Conservation (phyloP, 805 yeast species). For the Metschnikowia anglica region DNA sequence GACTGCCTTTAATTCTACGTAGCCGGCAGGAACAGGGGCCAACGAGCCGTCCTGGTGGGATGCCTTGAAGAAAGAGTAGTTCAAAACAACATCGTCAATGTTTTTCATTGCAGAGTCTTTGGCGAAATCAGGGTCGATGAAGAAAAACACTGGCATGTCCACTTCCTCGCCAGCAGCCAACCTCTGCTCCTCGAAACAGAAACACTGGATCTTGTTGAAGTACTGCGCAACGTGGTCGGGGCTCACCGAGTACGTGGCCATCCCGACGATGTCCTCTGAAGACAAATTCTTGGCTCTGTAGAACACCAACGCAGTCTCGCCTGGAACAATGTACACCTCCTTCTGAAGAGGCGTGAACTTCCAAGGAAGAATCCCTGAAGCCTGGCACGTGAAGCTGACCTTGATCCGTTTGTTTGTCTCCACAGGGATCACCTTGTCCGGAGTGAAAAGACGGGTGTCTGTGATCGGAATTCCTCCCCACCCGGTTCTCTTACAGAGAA, state of each 20-base stretch:
- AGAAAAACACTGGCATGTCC: constrained; percentile 98
- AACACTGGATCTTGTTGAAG: constrained; percentile 95
- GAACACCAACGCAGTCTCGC: constrained; percentile 96
- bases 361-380: constrained; percentile 91
- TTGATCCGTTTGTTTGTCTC: constrained; percentile 78
- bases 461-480: constrained; percentile 96
- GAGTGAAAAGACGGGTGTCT: constrained; percentile 73
- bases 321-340: constrained; percentile 90
- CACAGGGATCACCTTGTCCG: constrained; percentile 85
- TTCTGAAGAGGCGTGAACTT: constrained; percentile 90
- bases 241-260: constrained; percentile 96
- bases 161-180: constrained; percentile 94
- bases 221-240: constrained; percentile 97
- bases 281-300: constrained; percentile 87
- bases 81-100: constrained; percentile 84
- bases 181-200: constrained; percentile 96
- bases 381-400: constrained; percentile 88
- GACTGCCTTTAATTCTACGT: constrained; percentile 11
- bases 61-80: constrained; percentile 89
- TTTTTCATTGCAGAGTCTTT: constrained; percentile 90
- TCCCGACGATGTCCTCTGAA: constrained; percentile 89
- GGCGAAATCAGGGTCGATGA: constrained; percentile 93
- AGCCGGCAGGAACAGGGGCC: constrained; percentile 35
- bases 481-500: constrained; percentile 91
- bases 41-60: constrained; percentile 41